These are phyloP conservation scores for Cryphonectria radicalis DNA, from an alignment of 2,329 filamentous ascomycete species.

Conservation along the genomic window DNA sequence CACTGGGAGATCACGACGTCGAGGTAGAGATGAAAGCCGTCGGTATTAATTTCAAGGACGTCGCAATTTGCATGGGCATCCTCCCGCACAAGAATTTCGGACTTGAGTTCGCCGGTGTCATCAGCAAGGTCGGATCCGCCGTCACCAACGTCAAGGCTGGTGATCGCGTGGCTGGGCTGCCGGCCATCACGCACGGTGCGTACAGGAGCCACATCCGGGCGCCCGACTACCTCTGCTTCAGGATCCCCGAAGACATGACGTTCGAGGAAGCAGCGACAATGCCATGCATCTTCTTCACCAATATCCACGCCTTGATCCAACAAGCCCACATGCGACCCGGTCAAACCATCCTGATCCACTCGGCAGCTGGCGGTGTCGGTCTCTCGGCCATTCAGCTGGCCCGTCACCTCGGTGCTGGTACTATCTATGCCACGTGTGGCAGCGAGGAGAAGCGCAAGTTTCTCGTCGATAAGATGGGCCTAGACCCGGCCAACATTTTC, in stretches of 20 bases:
- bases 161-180: conserved; percentile 33
- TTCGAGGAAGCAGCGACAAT: conserved; percentile 13
- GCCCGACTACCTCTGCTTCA: conserved; percentile 6
- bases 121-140: conserved; percentile 1
- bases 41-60: conserved; percentile 17
- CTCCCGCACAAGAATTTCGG: conserved; percentile 19
- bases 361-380: conserved; percentile 14
- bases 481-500: conserved; percentile 36
- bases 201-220: conserved; percentile 33
- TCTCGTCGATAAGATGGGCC: background rate
- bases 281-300: conserved; percentile 15
- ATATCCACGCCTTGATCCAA: conserved; percentile 17
- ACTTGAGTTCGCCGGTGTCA: conserved; percentile 8
- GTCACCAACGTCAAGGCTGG: conserved; percentile 32
- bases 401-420: conserved; percentile 3
- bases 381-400: conserved; percentile 11
- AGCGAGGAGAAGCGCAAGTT: conserved; percentile 16
- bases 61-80: conserved; percentile 11
- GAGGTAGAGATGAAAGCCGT: conserved; percentile 13
- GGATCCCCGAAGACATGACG: background rate
- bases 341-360: conserved; percentile 26
- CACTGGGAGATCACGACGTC: conserved; percentile 10
- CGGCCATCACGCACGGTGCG: conserved; percentile 5
- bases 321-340: conserved; percentile 13
- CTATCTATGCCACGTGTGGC: conserved; percentile 28